Conservation (phyloP, 2,329 filamentous ascomycete genomes). For the Ramularia endophylla region DNA sequence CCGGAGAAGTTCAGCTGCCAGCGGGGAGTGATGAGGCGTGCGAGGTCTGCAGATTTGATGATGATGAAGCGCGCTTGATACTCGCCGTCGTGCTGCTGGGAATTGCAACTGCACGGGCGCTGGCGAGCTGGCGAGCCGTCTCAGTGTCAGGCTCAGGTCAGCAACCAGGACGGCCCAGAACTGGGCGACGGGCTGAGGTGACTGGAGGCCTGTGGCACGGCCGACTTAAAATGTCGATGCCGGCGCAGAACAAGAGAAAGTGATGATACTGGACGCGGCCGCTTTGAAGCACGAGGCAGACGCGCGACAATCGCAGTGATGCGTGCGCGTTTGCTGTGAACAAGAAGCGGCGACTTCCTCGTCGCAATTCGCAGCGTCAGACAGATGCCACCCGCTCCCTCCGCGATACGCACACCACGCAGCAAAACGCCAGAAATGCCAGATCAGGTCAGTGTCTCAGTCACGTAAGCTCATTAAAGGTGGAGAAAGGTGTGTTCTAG, state of each 20-base stretch:
- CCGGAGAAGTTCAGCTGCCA: neutral
- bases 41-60: too few relatives aligned
- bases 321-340: conserved; percentile 10
- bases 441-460: too few relatives aligned
- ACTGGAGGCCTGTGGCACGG: too few relatives aligned
- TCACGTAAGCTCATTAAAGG: too few relatives aligned
- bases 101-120: conserved; percentile 6
- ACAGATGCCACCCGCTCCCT: neutral
- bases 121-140: too few relatives aligned
- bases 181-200: conserved; percentile 8
- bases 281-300: conserved; percentile 9
- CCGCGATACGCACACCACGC: conserved; percentile 1
- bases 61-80: too few relatives aligned
- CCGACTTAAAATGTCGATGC: conserved; percentile 20
- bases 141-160: conserved; percentile 1
- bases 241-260: conserved; percentile 8
- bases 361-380: conserved; percentile 18
- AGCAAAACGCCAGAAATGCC: too few relatives aligned
- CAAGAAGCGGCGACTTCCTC: conserved; percentile 3
- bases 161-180: neutral
- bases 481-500: too few relatives aligned
- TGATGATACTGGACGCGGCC: conserved; percentile 11
- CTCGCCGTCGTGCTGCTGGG: conserved; percentile 3
- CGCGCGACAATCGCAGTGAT: conserved; percentile 9
- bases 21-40: too few relatives aligned